Evolutionary conservation across 2,329 filamentous ascomycete species (phyloP), one percentile per base, ranked within the genome.

Genomic region (Apiospora koreana): DNA sequence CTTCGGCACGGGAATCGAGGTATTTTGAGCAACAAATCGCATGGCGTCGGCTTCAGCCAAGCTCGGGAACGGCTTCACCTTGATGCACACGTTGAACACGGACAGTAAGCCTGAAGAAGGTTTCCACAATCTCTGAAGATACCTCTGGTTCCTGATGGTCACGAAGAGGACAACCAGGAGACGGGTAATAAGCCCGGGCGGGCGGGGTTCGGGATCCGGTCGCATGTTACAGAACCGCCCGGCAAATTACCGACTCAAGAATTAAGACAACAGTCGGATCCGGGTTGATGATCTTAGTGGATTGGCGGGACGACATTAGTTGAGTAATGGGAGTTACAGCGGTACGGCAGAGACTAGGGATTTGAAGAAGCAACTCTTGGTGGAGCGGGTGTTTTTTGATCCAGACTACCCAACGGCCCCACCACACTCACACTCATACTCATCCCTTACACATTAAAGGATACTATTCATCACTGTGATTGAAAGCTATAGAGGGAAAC

Each of bases 1-100:
- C 14, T 80, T 79, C 1, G 85, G 85, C 0, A 86, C 81, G 2
- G 84, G 84, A 25, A 87, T 80, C 0, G 76, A 77, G 0, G 83
- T 86, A 67, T 84, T 76, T 28, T 78, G 68, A 1, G 79, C 77
- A 38, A 86, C 71, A 65, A 80, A 84, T 50, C 76, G 72, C 78
- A 86, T 83, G 8, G 81, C 77, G 45, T 76, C 74, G 25, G 79
- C 83, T 75, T 84, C 82, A 14, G 78, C 75, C 10, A 84, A 25
- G 38, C n/a, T 42, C n/a, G 38, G 12, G 23, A 65, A 42, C 38
- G 62, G 62, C 62, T 42, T 42, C 35, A 42, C 23, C n/a, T 65
- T 65, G 71, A 81, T 28, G 38, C 48, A 70, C n/a, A 35, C 28
- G n/a, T 54, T 35, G 46, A 18, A 35, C 46, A 62, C 31, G 31